phyloP scores from a whole-genome alignment of 108 stramenopile genomes.

The Chaetoceros tenuissimus region DNA sequence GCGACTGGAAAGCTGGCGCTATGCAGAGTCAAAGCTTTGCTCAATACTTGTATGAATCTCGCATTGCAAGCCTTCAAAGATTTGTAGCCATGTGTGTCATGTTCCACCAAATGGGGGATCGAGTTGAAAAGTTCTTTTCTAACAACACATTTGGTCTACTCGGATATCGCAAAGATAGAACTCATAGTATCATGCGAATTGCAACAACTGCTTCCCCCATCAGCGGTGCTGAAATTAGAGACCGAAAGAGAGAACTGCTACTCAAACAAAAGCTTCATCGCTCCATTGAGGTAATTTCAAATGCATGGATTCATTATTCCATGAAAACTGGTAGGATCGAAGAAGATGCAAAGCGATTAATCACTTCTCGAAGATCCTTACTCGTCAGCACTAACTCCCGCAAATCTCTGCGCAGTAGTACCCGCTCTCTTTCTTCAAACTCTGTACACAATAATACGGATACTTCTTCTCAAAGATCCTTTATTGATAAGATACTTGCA shows the following conservation, averaged over 20 bases:
- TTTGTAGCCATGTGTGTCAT: conserved; percentile 44
- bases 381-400: no score
- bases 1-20: conserved; percentile 19
- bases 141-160: conserved; percentile 32
- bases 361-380: no score
- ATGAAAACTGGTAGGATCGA: no score
- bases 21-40: conserved; percentile 28
- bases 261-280: conserved; percentile 44
- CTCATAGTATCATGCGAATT: conserved; percentile 36
- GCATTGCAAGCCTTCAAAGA: conserved; percentile 36
- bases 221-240: conserved; percentile 27
- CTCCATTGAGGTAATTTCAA: conserved; percentile 47
- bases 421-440: no score
- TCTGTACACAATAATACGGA: no score
- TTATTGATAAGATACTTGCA: no score
- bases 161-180: conserved; percentile 36
- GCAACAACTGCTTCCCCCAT: conserved; percentile 38
- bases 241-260: background rate
- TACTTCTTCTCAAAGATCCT: no score
- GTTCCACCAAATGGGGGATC: conserved; percentile 48
- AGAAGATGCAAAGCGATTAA: no score
- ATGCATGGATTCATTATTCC: conserved; percentile 32
- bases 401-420: no score
- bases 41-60: conserved; percentile 47
- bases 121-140: conserved; percentile 24